Evolutionary conservation across 805 yeast species (phyloP).

Genomic region (Kurtzmaniella cleridarum): DNA sequence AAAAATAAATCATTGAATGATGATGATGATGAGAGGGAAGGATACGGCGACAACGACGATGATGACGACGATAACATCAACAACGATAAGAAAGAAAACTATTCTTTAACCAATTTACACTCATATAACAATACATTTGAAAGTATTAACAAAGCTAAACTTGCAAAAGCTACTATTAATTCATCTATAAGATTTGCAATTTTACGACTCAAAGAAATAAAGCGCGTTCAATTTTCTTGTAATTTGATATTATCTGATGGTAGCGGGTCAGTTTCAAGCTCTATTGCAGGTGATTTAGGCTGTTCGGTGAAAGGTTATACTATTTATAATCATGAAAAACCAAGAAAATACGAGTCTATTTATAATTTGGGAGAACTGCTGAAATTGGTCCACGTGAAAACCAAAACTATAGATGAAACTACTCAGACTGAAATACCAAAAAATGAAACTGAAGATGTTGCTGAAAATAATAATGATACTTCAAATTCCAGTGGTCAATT

Average conservation of each 20-base stretch:
- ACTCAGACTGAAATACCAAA: slow-evolving; percentile 41
- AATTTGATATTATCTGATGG: slow-evolving; percentile 52
- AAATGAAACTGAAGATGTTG: slow-evolving; percentile 34
- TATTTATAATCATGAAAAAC: slow-evolving; percentile 50
- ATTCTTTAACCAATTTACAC: slow-evolving; percentile 2
- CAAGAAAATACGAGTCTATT: slow-evolving; percentile 46
- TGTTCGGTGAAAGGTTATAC: slow-evolving; percentile 72
- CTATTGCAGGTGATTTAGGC: slow-evolving; percentile 33
- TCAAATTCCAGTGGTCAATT: slow-evolving; percentile 23
- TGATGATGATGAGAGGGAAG: slow-evolving; percentile 3
- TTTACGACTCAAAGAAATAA: slow-evolving; percentile 53
- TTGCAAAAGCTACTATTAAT: slow-evolving; percentile 29
- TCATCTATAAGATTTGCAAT: slow-evolving; percentile 44
- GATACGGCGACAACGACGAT: slow-evolving; percentile 9
- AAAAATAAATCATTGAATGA: slow-evolving; percentile 3
- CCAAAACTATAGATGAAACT: slow-evolving; percentile 30
- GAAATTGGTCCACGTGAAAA: slow-evolving; percentile 45
- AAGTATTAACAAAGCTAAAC: slow-evolving; percentile 11
- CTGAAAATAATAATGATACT: slow-evolving; percentile 26
- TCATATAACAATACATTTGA: not conserved
- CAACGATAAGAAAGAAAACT: not conserved
- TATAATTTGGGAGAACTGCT: slow-evolving; percentile 49
- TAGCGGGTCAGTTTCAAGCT: slow-evolving; percentile 9
- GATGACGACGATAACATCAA: slow-evolving; percentile 6
- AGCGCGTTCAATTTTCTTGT: slow-evolving; percentile 57